These are phyloP conservation scores for Acanthamoeba quina DNA, from an alignment of 208 protist species.

Conservation along the genomic window DNA sequence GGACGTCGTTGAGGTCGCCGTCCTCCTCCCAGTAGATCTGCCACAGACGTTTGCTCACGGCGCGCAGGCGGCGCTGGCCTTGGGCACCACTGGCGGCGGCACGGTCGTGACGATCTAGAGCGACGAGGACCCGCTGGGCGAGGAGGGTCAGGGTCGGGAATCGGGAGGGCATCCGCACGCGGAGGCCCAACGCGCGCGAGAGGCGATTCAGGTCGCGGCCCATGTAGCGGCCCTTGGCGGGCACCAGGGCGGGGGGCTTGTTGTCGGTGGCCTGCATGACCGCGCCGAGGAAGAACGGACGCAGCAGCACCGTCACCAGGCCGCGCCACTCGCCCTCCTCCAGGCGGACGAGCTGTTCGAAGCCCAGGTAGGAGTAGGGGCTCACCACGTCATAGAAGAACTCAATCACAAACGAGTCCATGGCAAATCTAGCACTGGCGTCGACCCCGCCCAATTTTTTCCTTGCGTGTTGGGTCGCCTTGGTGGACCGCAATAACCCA, in stretches of 20 bases:
- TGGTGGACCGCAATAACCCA: too few species aligned
- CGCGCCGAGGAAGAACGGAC: slow-evolving; percentile 57
- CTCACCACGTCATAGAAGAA: slow-evolving; percentile 69
- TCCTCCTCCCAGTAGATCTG: slow-evolving; percentile 55
- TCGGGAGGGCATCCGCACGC: background rate
- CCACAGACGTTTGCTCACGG: slow-evolving; percentile 36
- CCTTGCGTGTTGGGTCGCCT: background rate
- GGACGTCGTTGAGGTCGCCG: background rate
- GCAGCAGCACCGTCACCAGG: slow-evolving; percentile 8
- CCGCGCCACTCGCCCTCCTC: slow-evolving; percentile 9
- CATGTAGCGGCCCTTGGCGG: slow-evolving; percentile 64
- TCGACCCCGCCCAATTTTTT: background rate
- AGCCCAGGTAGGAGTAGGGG: slow-evolving; percentile 64
- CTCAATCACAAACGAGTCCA: slow-evolving; percentile 23
- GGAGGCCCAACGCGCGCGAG: background rate
- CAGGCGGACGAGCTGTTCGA: slow-evolving; percentile 45
- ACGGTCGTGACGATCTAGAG: background rate
- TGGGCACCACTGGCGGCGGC: background rate
- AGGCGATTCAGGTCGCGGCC: background rate
- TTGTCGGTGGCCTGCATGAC: slow-evolving; percentile 52
- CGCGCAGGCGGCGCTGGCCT: slow-evolving; percentile 12
- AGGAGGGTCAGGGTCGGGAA: slow-evolving; percentile 41
- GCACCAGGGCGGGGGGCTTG: slow-evolving; percentile 4
- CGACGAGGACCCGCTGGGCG: slow-evolving; percentile 19
- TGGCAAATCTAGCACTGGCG: background rate